Evolutionary conservation across 257 asterid genomes (phyloP).

Genomic region (Orobanche coerulescens): DNA sequence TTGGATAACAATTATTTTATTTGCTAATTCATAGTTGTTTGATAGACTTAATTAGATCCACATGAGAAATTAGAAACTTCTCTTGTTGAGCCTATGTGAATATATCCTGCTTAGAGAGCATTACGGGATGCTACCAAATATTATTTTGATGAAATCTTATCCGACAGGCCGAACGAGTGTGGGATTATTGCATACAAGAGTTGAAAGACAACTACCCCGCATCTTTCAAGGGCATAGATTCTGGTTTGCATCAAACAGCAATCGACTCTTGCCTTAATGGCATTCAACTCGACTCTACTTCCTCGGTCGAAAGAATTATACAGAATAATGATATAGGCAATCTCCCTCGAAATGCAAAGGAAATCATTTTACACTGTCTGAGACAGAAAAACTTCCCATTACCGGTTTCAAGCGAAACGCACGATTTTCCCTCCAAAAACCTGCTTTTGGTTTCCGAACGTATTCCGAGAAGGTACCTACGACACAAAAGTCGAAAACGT

Average conservation of each 20-base stretch:
- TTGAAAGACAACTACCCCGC: conserved; percentile 27
- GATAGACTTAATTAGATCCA: background rate
- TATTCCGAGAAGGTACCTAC: conserved; percentile 61
- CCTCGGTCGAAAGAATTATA: conserved; percentile 26
- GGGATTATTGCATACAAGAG: conserved; percentile 39
- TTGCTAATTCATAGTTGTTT: background rate
- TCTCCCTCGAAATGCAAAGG: conserved; percentile 32
- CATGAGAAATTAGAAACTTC: background rate
- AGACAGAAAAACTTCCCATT: conserved; percentile 21
- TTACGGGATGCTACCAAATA: background rate
- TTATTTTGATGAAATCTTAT: background rate
- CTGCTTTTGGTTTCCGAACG: conserved; percentile 29
- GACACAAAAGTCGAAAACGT: conserved; percentile 16
- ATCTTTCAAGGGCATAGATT: conserved; percentile 24
- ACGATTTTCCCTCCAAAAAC: conserved; percentile 16
- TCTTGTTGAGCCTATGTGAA: background rate
- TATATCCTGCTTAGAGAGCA: background rate
- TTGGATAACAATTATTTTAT: too few relatives aligned
- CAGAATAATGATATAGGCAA: conserved; percentile 30
- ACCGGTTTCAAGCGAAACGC: conserved; percentile 10
- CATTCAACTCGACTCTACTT: conserved; percentile 24
- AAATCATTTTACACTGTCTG: conserved; percentile 36
- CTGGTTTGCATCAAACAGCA: conserved; percentile 18
- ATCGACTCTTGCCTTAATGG: background rate
- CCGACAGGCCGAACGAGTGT: conserved; percentile 41